phyloP scores from a whole-genome alignment of 805 yeast genomes.

The Candida schatavii region DNA sequence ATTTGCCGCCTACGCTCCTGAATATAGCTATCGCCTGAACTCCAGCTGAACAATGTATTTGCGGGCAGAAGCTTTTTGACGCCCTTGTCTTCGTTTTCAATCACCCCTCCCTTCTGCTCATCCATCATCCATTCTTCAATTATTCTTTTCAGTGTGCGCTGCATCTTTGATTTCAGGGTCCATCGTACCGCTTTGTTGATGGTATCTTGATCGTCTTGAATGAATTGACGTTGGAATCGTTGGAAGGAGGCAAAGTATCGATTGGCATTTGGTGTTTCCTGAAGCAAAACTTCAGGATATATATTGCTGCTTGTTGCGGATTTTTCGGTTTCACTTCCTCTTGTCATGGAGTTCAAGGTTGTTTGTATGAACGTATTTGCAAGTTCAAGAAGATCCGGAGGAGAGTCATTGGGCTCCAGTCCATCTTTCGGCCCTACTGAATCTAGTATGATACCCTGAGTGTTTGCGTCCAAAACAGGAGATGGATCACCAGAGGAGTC shows the following conservation, averaged over 20 bases:
- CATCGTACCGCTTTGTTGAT: constrained; percentile 25
- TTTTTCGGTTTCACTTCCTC: not conserved
- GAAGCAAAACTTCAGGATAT: constrained; percentile 36
- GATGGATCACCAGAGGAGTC: not conserved
- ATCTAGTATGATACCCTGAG: not conserved
- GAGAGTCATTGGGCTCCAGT: not conserved
- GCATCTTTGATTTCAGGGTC: constrained; percentile 23
- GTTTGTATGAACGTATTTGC: not conserved
- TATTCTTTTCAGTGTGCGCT: constrained; percentile 16
- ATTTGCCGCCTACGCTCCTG: constrained; percentile 28
- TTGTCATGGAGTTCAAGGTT: not conserved
- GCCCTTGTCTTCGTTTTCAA: constrained; percentile 3
- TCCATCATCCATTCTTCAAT: constrained; percentile 23
- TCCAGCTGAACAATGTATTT: constrained; percentile 41
- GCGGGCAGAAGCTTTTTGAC: constrained; percentile 13
- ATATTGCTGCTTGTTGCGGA: not conserved
- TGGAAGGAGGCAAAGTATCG: constrained; percentile 32
- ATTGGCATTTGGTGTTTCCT: constrained; percentile 25
- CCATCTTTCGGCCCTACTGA: not conserved
- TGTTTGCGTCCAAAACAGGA: not conserved
- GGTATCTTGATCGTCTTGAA: constrained; percentile 11
- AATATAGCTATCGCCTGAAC: constrained; percentile 39
- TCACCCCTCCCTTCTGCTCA: constrained; percentile 11
- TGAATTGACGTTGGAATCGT: constrained; percentile 33
- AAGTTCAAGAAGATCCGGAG: not conserved